Base-by-base conservation (phyloP, 257 asterid genomes). In the Penstemon davidsonii region DNA sequence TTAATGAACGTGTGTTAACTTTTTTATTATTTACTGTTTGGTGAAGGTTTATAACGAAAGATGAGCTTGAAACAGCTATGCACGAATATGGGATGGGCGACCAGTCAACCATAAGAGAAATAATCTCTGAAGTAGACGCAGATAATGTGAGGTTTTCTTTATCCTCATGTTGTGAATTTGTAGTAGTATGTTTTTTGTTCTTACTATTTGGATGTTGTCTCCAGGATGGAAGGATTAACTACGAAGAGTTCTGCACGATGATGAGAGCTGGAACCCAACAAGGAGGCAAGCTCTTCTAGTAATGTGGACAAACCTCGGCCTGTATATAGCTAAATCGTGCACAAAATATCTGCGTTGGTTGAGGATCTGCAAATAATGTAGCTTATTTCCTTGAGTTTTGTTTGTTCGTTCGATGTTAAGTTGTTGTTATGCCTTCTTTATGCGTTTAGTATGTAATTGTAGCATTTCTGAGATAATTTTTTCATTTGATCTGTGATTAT, bases 201-300 rank as follows among this genome's bases (percentile, higher is more conserved):
- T 38, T 10, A n/a, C 54, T 6, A 36, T n/a, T 11, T 9, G 18
- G 6, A 69, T 62, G 42, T 49, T 71, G 71, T 54, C 69, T 60
- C 33, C 81, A 91, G 97, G 97, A 91, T 71, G 97, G 97, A 67
- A 82, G 90, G 79, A 91, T 91, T 43, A 85, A 91, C 69, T 91
- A 87, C 39, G 90, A 87, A 19, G 98, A 91, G 77, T 91, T 91
- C 71, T 91, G 94, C 58, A 78, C 79, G 10, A 91, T 91, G 98
- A 91, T 88, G 98, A 91, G 95, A 79, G 79, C 85, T 33, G 98
- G 96, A 75, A 78, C 83, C 46, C 84, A 81, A 58, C 80, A 80
- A 58, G 80, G 84, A 47, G 81, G 49, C 69, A 80, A 67, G 53
- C 82, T 86, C 56, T 86, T 88, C 77, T 86, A 80, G 74, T 6